These are phyloP conservation scores for Pythium dissotocum DNA, from an alignment of 352 stramenopile genomes.

Conservation along the genomic window DNA sequence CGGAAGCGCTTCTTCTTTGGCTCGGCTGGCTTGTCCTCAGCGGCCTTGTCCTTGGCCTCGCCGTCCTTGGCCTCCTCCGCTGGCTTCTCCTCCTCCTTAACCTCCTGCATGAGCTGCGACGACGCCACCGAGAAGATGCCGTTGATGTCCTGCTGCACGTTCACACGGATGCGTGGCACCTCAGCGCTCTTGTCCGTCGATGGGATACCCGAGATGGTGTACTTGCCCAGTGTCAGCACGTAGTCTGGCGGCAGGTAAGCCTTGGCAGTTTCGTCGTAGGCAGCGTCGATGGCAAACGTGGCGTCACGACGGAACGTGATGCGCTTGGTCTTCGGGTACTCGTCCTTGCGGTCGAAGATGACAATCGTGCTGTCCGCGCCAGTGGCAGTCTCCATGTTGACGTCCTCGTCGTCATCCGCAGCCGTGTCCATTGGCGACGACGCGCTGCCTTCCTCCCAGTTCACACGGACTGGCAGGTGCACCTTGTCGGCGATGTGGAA, in stretches of 20 bases:
- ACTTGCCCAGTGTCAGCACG: conserved; percentile 87
- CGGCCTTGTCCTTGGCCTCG: conserved; percentile 63
- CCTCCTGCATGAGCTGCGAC: conserved; percentile 97
- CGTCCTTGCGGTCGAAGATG: conserved; percentile 95
- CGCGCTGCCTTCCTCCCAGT: conserved; percentile 86
- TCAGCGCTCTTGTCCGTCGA: conserved; percentile 72
- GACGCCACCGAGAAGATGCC: conserved; percentile 94
- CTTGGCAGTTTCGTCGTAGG: conserved; percentile 87
- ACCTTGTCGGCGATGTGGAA: conserved; percentile 88
- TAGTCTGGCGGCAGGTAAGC: conserved; percentile 70
- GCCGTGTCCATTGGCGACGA: conserved; percentile 52
- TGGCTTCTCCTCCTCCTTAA: conserved; percentile 87
- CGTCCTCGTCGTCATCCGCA: conserved; percentile 88
- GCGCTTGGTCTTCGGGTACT: conserved; percentile 97
- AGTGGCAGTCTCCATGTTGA: conserved; percentile 64
- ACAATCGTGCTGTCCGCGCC: conserved; percentile 87
- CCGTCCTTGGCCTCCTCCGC: conserved; percentile 63
- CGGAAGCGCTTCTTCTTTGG: conserved; percentile 96
- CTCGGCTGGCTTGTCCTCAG: conserved; percentile 73
- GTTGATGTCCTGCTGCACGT: conserved; percentile 98
- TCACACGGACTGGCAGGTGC: conserved; percentile 93
- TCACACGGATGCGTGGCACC: conserved; percentile 93
- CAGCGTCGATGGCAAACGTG: conserved; percentile 91
- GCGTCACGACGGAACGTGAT: conserved; percentile 94
- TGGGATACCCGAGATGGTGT: conserved; percentile 91